Conservation (phyloP, 495 filamentous ascomycete genomes). For the Talaromyces proteolyticus region DNA sequence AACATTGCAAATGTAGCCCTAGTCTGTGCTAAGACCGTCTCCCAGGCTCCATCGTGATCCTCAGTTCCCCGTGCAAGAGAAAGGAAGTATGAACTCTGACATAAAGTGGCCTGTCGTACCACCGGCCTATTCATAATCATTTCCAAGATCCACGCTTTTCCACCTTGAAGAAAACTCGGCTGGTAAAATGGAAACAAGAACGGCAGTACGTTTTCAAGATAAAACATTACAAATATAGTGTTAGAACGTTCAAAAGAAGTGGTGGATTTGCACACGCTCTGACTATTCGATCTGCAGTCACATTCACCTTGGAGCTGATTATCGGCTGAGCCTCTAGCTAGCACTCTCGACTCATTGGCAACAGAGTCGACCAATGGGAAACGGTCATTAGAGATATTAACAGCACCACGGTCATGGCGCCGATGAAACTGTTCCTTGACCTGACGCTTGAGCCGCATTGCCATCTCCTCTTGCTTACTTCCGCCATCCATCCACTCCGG, state of each 20-base stretch:
- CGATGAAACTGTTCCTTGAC: slow-evolving; percentile 40
- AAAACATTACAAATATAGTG: slow-evolving; percentile 26
- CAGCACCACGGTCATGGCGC: slow-evolving; percentile 22
- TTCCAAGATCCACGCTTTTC: slow-evolving; percentile 46
- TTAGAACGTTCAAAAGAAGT: slow-evolving; percentile 21
- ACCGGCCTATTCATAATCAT: slow-evolving; percentile 47
- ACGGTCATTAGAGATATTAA: not conserved
- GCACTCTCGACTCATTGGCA: slow-evolving; percentile 5
- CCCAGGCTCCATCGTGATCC: slow-evolving; percentile 14
- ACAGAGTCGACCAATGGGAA: slow-evolving; percentile 1
- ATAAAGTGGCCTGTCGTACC: slow-evolving; percentile 39
- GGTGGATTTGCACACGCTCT: too few relatives aligned
- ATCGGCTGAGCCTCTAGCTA: too few relatives aligned
- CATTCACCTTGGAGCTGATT: slow-evolving; percentile 3
- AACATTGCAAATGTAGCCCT: slow-evolving; percentile 34
- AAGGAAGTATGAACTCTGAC: slow-evolving; percentile 42
- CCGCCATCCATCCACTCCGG: slow-evolving; percentile 55
- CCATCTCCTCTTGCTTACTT: slow-evolving; percentile 39
- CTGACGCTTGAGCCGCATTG: slow-evolving; percentile 41
- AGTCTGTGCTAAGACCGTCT: slow-evolving; percentile 31
- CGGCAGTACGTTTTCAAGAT: slow-evolving; percentile 46
- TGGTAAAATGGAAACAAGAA: slow-evolving; percentile 52
- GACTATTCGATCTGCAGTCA: too few relatives aligned
- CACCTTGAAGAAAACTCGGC: slow-evolving; percentile 39
- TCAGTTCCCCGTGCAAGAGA: slow-evolving; percentile 22